phyloP scores from a whole-genome alignment of 352 stramenopile species.

The Pythium rishiriense region DNA sequence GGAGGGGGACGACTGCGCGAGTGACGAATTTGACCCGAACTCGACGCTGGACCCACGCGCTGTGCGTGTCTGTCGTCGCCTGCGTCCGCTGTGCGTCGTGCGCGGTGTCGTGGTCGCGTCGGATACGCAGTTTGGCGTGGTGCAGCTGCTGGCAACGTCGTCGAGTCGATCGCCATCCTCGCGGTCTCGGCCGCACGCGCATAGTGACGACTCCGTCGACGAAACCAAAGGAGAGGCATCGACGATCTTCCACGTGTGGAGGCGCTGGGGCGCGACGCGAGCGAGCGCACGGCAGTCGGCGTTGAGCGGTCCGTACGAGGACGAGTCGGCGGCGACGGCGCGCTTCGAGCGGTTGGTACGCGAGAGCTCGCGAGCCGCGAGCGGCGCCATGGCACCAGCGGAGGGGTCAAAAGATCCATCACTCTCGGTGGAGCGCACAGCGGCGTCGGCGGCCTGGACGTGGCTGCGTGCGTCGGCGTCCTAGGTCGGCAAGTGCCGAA shows the following conservation, averaged over 20 bases:
- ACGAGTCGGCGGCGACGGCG: not conserved
- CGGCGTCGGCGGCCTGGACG: constrained; percentile 10
- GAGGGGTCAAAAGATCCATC: not conserved
- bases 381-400: too few relatives aligned
- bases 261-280: constrained; percentile 1
- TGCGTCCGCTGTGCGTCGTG: not conserved
- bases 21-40: not conserved
- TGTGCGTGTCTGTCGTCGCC: not conserved
- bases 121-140: not conserved
- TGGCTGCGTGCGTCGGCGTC: constrained; percentile 20
- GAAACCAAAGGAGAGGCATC: not conserved
- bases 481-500: not conserved
- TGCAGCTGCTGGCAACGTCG: constrained; percentile 11
- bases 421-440: too few relatives aligned
- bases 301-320: constrained; percentile 9
- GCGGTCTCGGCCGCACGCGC: too few relatives aligned
- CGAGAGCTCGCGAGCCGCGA: too few relatives aligned
- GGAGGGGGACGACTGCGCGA: not conserved
- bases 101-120: constrained; percentile 1
- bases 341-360: constrained; percentile 14
- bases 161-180: too few relatives aligned
- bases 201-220: not conserved
- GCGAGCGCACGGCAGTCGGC: not conserved
- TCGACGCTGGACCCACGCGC: constrained; percentile 2
- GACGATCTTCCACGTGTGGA: constrained; percentile 10